A percentile compares a stretch with the other conserved stretches of the same genome.
These are phyloP conservation scores for Kluyveromyces sp. DNA, from an alignment of 1,139 yeast genomes.

Conservation along the genomic window DNA sequence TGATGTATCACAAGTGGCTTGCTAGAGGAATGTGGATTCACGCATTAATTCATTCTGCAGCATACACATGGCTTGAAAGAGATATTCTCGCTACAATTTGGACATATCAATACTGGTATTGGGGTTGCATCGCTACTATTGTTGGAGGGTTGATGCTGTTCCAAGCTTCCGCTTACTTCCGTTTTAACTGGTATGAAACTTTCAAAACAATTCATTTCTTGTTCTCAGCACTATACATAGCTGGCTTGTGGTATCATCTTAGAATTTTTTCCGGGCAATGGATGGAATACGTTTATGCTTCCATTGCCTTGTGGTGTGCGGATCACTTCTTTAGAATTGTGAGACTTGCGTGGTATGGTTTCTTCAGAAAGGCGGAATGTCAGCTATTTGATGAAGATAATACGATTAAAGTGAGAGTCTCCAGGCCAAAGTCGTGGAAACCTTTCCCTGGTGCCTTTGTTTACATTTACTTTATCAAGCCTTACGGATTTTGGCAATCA, in stretches of 20 bases:
- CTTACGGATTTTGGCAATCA: constrained; percentile 52
- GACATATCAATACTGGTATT: constrained; percentile 20
- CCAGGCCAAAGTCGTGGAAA: constrained; percentile 34
- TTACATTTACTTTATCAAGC: constrained; percentile 44
- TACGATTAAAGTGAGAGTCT: constrained; percentile 35
- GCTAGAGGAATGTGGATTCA: constrained; percentile 37
- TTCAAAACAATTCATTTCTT: constrained; percentile 52
- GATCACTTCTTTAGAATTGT: constrained; percentile 49
- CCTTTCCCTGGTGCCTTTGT: constrained; percentile 54
- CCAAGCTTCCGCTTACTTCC: constrained; percentile 41
- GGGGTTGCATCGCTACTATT: constrained; percentile 45
- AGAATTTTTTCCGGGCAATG: constrained; percentile 34
- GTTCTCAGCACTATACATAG: constrained; percentile 47
- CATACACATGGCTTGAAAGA: constrained; percentile 36
- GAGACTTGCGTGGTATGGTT: constrained; percentile 44
- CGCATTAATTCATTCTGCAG: constrained; percentile 39
- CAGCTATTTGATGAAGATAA: constrained; percentile 38
- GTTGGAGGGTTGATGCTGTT: constrained; percentile 35
- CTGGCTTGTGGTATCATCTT: constrained; percentile 55
- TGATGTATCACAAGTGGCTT: constrained; percentile 55
- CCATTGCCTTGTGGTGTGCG: constrained; percentile 56
- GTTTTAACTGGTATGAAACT: constrained; percentile 53
- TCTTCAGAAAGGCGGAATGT: constrained; percentile 40
- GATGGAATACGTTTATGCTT: constrained; percentile 41
- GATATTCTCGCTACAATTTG: constrained; percentile 37